These are phyloP conservation scores for Phaeosphaeriaceae sp. DNA, from an alignment of 2,329 filamentous ascomycete genomes.

Conservation along the genomic window DNA sequence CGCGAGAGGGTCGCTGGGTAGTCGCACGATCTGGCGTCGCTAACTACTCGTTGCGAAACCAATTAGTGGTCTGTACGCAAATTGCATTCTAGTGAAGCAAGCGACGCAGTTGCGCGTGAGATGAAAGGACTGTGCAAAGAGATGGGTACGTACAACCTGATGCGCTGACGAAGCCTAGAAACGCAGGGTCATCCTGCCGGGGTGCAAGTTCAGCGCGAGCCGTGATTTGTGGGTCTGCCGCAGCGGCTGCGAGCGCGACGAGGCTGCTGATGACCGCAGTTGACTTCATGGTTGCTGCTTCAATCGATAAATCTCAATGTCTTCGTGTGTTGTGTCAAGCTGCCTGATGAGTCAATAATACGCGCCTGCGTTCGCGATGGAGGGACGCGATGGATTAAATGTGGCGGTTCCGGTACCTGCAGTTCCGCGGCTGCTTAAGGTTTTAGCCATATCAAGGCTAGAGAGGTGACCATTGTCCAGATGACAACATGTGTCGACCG, in stretches of 20 bases:
- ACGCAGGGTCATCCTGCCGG: slow-evolving; percentile 27
- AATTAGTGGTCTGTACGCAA: no score
- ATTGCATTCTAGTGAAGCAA: no score
- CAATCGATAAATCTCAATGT: no score
- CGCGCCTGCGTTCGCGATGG: not conserved
- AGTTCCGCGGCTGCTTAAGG: slow-evolving; percentile 1
- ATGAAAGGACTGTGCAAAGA: no score
- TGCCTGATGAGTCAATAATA: no score
- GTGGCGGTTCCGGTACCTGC: slow-evolving; percentile 10
- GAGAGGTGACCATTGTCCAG: not conserved
- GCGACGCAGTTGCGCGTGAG: no score
- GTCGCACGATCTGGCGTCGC: slow-evolving; percentile 30
- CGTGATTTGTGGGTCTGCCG: slow-evolving; percentile 28
- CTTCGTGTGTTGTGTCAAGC: not conserved
- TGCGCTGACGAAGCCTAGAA: slow-evolving; percentile 30
- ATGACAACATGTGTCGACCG: not conserved
- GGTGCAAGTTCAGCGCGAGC: slow-evolving; percentile 23
- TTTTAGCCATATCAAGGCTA: slow-evolving; percentile 13
- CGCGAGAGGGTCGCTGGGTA: slow-evolving; percentile 30
- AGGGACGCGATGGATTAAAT: not conserved
- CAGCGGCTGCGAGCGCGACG: slow-evolving; percentile 14
- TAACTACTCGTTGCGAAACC: slow-evolving; percentile 15
- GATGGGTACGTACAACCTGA: slow-evolving; percentile 14
- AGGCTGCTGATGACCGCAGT: slow-evolving; percentile 11
- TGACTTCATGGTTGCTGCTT: slow-evolving; percentile 15